Evolutionary conservation across 805 yeast species (phyloP), one percentile per base, ranked within the genome.

Genomic region (Saccharomycopsis vini): DNA sequence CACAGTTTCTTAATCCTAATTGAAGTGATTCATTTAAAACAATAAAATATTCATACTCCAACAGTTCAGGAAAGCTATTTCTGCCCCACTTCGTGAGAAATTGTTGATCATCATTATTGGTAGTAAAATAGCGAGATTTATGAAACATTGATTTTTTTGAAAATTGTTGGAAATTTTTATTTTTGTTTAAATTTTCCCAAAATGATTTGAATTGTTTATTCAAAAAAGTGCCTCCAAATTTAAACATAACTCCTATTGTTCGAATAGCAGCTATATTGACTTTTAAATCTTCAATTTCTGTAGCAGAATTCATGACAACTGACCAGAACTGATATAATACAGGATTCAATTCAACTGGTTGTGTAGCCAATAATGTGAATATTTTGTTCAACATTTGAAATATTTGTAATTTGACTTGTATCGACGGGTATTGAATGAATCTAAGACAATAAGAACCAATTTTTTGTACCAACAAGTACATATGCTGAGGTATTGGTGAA

Each of bases 371-470:
- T 21, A 79, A 55, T 0, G 82, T 81, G 3, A 76, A 46, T 0
- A 69, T 59, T 15, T 62, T 58, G 4, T 59, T 52, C 16, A 73
- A 56, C 1, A 84, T 68, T 26, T 61, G 64, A 43, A 89, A 57
- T 4, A 87, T 69, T 47, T 76, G 79, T 3, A 72, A 56, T 35
- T 75, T 71, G 24, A 90, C 59, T 2, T 68, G 61, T 2, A 69
- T 59, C 0, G 94, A 80, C 1, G 75, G 73, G 53, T 84, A 92
- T 2, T 85, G 77, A 30, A 86, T 61, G 23, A 75, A 67, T 46
- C 85, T 64, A 43, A 84, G 82, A 5, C 90, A 81, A 56, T 87
- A 85, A 4, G 67, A 71, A 42, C 77, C 66, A 3, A 90, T 77
- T 43, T 75, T 74, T 36, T 77, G 73, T 1, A 84, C 61, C 2